phyloP scores from a whole-genome alignment of 202 grass and related monocot genomes.

The Saccharum hybrid region DNA sequence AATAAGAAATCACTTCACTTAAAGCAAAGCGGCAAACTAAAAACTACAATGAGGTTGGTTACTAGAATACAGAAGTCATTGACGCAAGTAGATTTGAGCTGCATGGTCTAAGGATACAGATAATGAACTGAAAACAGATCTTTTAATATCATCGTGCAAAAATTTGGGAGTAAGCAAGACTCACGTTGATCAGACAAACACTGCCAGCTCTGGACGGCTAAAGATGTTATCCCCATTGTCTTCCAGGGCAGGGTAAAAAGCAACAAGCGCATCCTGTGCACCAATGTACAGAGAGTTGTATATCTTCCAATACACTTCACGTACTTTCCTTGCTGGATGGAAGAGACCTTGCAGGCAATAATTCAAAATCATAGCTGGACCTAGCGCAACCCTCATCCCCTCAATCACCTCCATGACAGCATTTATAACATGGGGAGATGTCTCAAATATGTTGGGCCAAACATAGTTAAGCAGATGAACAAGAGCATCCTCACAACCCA shows the following conservation, averaged over 20 bases:
- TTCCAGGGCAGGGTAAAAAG: conserved; percentile 68
- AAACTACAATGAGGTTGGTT: background rate
- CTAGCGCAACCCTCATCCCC: conserved; percentile 94
- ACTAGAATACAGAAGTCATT: background rate
- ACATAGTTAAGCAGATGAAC: conserved; percentile 95
- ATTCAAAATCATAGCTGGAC: conserved; percentile 82
- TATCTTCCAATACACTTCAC: conserved; percentile 98
- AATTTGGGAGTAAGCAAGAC: conserved; percentile 36
- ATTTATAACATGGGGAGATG: conserved; percentile 96
- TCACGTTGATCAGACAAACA: conserved; percentile 74
- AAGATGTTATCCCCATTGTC: conserved; percentile 68
- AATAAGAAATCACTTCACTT: background rate
- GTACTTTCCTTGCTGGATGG: conserved; percentile 93
- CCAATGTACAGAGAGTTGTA: conserved; percentile 96
- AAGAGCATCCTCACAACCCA: conserved; percentile 94
- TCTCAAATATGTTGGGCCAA: conserved; percentile 98
- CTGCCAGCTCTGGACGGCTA: conserved; percentile 76
- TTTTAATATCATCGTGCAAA: conserved; percentile 8
- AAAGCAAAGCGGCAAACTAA: conserved; percentile 2
- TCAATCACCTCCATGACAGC: conserved; percentile 95
- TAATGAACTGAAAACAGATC: background rate
- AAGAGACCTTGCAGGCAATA: conserved; percentile 96
- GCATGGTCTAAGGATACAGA: background rate
- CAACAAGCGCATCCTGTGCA: conserved; percentile 85
- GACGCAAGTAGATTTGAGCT: background rate